Evolutionary conservation across 2,329 filamentous ascomycete genomes (phyloP), one percentile per base, ranked within the genome.

Genomic region (Tolypocladium endophyticum): DNA sequence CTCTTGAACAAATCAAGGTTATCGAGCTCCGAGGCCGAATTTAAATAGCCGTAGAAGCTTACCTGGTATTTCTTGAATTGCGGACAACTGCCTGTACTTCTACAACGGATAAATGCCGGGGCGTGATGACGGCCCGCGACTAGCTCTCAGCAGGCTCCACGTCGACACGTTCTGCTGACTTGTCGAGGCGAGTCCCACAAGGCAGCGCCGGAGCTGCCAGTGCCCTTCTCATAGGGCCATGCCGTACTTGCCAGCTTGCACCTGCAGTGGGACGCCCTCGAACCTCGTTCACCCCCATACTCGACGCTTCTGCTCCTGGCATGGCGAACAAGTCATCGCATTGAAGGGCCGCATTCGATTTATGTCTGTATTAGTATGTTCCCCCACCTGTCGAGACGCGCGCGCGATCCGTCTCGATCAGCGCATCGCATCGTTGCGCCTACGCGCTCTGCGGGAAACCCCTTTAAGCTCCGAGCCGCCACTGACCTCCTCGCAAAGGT

Each of bases 201-300:
- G 14, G 3, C 16, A 11, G 25, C 43, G 14, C 43, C 43, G 4
- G 11, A 30, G 20, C 47, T 28, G 41, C 45, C 43, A 47, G 4
- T 33, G 47, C 14, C 16, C 54, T 30, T 43, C 54, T 56, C 54
- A 36, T 43, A 36, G 43, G 30, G 30, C 20, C 23, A 9, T 41
- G 9, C 41, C 33, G 59, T 64, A 67, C 65, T 64, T 66, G 67
- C 66, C 68, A 70, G 66, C 63, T 70, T 69, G 67, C 65, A 66
- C 53, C 64, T 64, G 61, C 64, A 63, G 52, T 23, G n/a, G 59
- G 55, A 60, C 59, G 52, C 53, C 59, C 43, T 39, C 36, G 56
- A 41, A 30, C 55, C 45, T 55, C 50, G 25, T 43, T 53, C 39
- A 57, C 50, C 39, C 39, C 39, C 12, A 56, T 50, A 35, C 25